phyloP scores from a whole-genome alignment of 768 basidiomycete species.

The Mycena indigotica region DNA sequence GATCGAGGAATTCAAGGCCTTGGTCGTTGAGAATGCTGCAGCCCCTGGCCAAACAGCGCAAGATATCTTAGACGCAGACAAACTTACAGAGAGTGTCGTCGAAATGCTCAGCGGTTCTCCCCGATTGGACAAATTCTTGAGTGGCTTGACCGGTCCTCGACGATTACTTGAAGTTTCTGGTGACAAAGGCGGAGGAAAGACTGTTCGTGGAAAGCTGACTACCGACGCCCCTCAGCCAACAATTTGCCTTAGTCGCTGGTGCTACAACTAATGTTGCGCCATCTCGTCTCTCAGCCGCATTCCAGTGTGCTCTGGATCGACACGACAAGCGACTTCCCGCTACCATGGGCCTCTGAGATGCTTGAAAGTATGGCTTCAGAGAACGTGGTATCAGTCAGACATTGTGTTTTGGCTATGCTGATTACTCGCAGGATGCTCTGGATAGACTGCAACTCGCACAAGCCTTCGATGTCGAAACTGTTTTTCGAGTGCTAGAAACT shows the following conservation, averaged over 20 bases:
- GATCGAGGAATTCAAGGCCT: slow-evolving; percentile 41
- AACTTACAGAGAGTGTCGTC: slow-evolving; percentile 19
- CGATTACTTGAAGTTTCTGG: slow-evolving; percentile 73
- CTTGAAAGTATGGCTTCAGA: slow-evolving; percentile 29
- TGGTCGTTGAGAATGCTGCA: slow-evolving; percentile 46
- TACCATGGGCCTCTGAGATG: slow-evolving; percentile 45
- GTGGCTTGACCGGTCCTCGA: slow-evolving; percentile 46
- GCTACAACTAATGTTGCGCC: slow-evolving; percentile 57
- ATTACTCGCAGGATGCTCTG: slow-evolving; percentile 47
- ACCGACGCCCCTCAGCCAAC: too few relatives aligned
- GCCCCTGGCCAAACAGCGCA: slow-evolving; percentile 43
- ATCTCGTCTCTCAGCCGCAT: slow-evolving; percentile 43
- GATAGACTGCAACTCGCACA: slow-evolving; percentile 61
- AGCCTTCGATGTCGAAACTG: slow-evolving; percentile 60
- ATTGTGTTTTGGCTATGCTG: too few relatives aligned
- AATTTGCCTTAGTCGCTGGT: slow-evolving; percentile 54
- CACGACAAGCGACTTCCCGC: slow-evolving; percentile 66
- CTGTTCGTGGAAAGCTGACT: slow-evolving; percentile 54
- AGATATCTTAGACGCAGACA: slow-evolving; percentile 32
- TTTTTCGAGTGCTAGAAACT: slow-evolving; percentile 51
- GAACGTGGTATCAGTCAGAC: slow-evolving; percentile 4
- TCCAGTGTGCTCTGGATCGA: slow-evolving; percentile 69
- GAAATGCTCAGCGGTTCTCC: slow-evolving; percentile 42
- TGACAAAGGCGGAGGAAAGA: slow-evolving; percentile 65
- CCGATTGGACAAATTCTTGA: slow-evolving; percentile 55